A percentile compares a stretch with the other conserved stretches of the same genome.
Evolutionary conservation across 257 asterid genomes (phyloP).

Genomic region (Cordia subcordata): DNA sequence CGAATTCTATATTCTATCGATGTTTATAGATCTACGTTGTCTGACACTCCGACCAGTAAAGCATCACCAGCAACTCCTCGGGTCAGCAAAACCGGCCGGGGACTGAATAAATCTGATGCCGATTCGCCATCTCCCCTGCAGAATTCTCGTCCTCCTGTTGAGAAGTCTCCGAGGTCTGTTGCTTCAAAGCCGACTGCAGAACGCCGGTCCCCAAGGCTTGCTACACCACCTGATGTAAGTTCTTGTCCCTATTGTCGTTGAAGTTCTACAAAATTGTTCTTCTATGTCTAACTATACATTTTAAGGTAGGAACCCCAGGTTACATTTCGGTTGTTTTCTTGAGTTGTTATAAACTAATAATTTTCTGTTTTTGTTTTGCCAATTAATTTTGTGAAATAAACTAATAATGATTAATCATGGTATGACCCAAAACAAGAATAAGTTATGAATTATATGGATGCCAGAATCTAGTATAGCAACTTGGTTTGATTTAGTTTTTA

Average conservation of each 20-base stretch:
- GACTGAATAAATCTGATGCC: constrained; percentile 56
- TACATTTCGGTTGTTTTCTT: background rate
- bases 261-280: background rate
- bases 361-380: constrained; percentile 1
- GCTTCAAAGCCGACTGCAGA: constrained; percentile 58
- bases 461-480: background rate
- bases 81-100: constrained; percentile 45
- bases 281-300: background rate
- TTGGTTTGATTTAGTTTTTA: background rate
- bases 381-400: background rate
- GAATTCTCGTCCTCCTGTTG: constrained; percentile 47
- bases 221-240: constrained; percentile 74
- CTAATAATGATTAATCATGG: too few relatives aligned
- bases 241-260: background rate
- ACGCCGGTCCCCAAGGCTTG: constrained; percentile 56
- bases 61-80: constrained; percentile 53
- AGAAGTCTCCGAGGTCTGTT: constrained; percentile 59
- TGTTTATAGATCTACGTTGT: constrained; percentile 49
- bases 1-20: constrained; percentile 9
- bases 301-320: background rate
- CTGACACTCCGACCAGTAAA: constrained; percentile 62
- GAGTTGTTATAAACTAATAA: background rate
- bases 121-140: constrained; percentile 60
- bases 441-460: background rate
- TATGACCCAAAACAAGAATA: too few relatives aligned